Evolutionary conservation across 2,329 filamentous ascomycete genomes (phyloP).

Genomic region (Alternaria viburni): DNA sequence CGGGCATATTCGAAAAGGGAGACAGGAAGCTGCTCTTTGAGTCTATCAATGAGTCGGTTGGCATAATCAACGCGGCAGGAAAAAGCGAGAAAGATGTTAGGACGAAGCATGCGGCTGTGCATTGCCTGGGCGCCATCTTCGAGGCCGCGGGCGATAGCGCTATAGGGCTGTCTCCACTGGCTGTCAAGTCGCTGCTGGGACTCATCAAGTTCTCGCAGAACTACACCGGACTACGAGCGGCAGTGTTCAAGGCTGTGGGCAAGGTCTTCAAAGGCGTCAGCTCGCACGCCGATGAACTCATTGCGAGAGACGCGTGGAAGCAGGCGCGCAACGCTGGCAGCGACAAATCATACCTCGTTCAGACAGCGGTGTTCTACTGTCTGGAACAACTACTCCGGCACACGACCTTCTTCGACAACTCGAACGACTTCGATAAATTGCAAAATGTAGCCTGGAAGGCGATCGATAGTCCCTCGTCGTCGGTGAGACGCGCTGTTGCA

Average conservation of each 20-base stretch:
- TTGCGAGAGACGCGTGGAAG: slow-evolving; percentile 94
- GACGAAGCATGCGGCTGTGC: slow-evolving; percentile 84
- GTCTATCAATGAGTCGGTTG: slow-evolving; percentile 86
- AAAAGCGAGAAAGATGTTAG: slow-evolving; percentile 81
- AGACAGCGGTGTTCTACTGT: slow-evolving; percentile 79
- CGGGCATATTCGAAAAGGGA: slow-evolving; percentile 80
- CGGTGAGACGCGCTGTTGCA: slow-evolving; percentile 84
- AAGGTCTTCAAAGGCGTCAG: slow-evolving; percentile 79
- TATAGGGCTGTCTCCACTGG: slow-evolving; percentile 78
- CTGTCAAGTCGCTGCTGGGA: slow-evolving; percentile 75
- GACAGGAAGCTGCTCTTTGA: slow-evolving; percentile 93
- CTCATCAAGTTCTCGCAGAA: slow-evolving; percentile 78
- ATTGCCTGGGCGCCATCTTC: slow-evolving; percentile 87
- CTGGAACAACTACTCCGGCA: slow-evolving; percentile 73
- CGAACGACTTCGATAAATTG: slow-evolving; percentile 87
- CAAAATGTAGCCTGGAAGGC: slow-evolving; percentile 84
- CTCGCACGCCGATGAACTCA: slow-evolving; percentile 78
- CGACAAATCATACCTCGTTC: slow-evolving; percentile 84
- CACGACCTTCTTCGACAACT: slow-evolving; percentile 85
- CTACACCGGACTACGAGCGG: slow-evolving; percentile 81
- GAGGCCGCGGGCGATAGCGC: slow-evolving; percentile 93
- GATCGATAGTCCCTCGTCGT: slow-evolving; percentile 76
- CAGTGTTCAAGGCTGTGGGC: slow-evolving; percentile 75
- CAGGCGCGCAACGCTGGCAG: slow-evolving; percentile 77
- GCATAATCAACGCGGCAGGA: slow-evolving; percentile 69